Evolutionary conservation across 768 basidiomycete genomes (phyloP).

Genomic region (Sporobolomyces pararoseus): DNA sequence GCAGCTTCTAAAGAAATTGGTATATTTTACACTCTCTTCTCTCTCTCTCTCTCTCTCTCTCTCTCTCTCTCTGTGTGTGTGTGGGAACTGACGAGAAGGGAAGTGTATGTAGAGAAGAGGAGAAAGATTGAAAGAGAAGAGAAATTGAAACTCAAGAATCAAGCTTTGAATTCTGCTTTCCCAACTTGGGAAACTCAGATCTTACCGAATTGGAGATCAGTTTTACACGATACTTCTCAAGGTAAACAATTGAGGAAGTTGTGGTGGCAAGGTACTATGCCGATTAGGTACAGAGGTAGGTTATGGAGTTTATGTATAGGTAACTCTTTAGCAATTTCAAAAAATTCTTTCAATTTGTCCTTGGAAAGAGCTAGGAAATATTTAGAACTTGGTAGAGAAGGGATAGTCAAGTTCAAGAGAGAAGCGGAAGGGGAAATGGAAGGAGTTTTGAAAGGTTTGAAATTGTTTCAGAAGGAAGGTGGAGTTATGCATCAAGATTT

Average conservation of each 20-base stretch:
- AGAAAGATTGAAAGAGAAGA: slow-evolving; percentile 59
- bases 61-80: neutral
- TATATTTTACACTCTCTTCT: slow-evolving; percentile 45
- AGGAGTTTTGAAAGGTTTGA: slow-evolving; percentile 67
- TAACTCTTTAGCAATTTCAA: slow-evolving; percentile 73
- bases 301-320: slow-evolving; percentile 86
- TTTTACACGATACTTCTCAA: slow-evolving; percentile 50
- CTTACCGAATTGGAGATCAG: slow-evolving; percentile 72
- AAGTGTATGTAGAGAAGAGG: slow-evolving; percentile 57
- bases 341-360: slow-evolving; percentile 56
- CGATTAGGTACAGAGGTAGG: slow-evolving; percentile 68
- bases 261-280: slow-evolving; percentile 82
- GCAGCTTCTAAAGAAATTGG: slow-evolving; percentile 69
- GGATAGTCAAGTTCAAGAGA: slow-evolving; percentile 57
- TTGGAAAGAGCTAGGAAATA: slow-evolving; percentile 60
- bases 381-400: slow-evolving; percentile 55
- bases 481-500: slow-evolving; percentile 79
- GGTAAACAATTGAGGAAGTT: slow-evolving; percentile 51
- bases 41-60: neutral
- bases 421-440: slow-evolving; percentile 67
- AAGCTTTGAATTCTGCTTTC: slow-evolving; percentile 64
- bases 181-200: slow-evolving; percentile 73
- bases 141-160: slow-evolving; percentile 63
- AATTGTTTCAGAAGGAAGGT: slow-evolving; percentile 69
- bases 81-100: neutral